phyloP scores from a whole-genome alignment of 306 rosid species.

The Gillenia trifoliata region DNA sequence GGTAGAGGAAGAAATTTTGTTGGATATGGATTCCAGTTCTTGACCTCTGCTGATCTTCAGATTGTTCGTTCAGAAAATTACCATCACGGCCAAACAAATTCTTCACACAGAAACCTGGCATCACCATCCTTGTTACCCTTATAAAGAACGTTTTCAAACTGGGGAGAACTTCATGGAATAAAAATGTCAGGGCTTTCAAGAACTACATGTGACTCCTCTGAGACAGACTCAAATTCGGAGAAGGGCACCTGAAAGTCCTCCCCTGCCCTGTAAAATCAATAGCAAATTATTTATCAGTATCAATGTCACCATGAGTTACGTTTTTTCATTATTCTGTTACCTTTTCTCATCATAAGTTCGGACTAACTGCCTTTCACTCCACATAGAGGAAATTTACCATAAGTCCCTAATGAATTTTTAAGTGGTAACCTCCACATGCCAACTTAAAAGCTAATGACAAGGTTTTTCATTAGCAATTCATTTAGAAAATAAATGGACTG shows the following conservation, averaged over 20 bases:
- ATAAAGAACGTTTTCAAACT: conserved; percentile 84
- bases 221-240: conserved; percentile 85
- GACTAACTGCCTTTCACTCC: not conserved
- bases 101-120: conserved; percentile 95
- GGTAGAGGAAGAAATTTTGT: conserved; percentile 83
- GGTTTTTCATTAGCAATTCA: not conserved
- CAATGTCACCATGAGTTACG: conserved; percentile 13
- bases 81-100: conserved; percentile 76
- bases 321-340: not conserved
- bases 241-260: conserved; percentile 93
- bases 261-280: conserved; percentile 79
- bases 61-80: conserved; percentile 68
- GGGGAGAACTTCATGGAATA: conserved; percentile 74
- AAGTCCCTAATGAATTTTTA: not conserved
- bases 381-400: not conserved
- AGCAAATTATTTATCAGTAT: conserved; percentile 20
- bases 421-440: not conserved
- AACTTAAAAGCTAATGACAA: not conserved
- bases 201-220: conserved; percentile 63
- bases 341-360: not conserved
- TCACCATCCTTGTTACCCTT: conserved; percentile 95
- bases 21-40: conserved; percentile 67
- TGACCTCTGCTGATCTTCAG: conserved; percentile 58
- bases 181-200: conserved; percentile 68
- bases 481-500: not conserved